Evolutionary conservation across 2,329 filamentous ascomycete species (phyloP).

Genomic region (Arachnomyces sp.): DNA sequence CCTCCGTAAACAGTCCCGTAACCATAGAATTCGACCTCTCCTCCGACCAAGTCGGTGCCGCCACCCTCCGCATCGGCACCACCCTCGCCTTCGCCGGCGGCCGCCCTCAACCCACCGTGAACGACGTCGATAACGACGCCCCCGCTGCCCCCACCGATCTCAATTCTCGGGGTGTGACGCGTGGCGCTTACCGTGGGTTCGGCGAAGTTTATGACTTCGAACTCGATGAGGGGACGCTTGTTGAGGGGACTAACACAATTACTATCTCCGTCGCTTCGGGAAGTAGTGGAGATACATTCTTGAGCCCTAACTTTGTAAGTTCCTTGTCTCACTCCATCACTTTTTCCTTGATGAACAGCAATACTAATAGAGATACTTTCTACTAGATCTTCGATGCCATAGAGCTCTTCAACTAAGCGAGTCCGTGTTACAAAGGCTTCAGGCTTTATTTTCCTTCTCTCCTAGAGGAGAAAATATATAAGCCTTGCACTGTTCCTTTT

Average conservation of each 20-base stretch:
- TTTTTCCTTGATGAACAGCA: neutral
- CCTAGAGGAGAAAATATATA: neutral
- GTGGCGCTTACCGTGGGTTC: conserved; percentile 57
- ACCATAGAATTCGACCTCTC: conserved; percentile 54
- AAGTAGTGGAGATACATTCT: conserved; percentile 47
- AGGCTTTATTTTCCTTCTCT: neutral
- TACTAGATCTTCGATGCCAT: conserved; percentile 24
- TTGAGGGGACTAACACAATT: conserved; percentile 57
- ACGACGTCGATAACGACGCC: conserved; percentile 43
- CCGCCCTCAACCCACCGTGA: conserved; percentile 50
- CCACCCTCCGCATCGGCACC: conserved; percentile 58
- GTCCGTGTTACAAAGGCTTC: neutral
- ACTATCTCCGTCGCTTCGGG: conserved; percentile 54
- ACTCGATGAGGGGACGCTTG: conserved; percentile 54
- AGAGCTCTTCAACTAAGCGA: conserved; percentile 22
- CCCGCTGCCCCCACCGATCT: conserved; percentile 55
- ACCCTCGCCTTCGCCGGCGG: conserved; percentile 56
- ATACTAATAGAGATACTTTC: conserved; percentile 1
- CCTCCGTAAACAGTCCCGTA: conserved; percentile 51
- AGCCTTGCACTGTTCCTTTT: too few species aligned
- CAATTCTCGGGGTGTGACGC: conserved; percentile 57
- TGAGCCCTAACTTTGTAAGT: conserved; percentile 49
- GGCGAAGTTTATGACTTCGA: conserved; percentile 58
- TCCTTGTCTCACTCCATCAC: neutral
- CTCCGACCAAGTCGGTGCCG: conserved; percentile 43